Conservation (phyloP, 73 alveolate genomes). For the Tetrahymena elliotti region DNA sequence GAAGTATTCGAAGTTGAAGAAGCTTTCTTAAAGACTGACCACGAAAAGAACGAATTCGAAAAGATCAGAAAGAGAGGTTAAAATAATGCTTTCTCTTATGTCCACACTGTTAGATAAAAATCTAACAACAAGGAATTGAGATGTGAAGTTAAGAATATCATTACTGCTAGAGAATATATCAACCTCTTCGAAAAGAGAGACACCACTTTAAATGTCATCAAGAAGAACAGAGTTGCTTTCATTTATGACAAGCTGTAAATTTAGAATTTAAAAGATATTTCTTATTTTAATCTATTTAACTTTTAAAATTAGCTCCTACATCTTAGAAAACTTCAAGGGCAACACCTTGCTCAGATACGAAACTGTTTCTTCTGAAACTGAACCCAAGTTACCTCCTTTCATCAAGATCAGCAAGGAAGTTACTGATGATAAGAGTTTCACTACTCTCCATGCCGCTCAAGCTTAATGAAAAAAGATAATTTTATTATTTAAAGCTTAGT, state of each 20-base stretch:
- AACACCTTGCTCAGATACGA: background rate
- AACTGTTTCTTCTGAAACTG: background rate
- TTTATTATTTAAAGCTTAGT: background rate
- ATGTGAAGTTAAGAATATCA: background rate
- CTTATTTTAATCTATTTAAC: background rate
- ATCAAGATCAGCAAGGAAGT: background rate
- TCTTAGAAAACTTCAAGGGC: background rate
- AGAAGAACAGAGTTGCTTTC: background rate
- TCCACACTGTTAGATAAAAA: background rate
- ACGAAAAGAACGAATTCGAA: background rate
- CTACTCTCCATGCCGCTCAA: background rate
- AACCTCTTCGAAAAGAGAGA: background rate
- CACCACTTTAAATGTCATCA: background rate
- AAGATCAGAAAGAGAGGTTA: background rate
- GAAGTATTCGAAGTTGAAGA: background rate
- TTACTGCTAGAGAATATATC: background rate
- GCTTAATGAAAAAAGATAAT: background rate
- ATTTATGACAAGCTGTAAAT: background rate
- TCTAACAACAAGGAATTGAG: background rate
- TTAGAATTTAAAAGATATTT: background rate
- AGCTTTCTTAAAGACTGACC: background rate
- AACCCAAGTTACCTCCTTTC: slow-evolving; percentile 1
- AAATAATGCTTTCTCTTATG: background rate
- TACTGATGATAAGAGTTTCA: background rate
- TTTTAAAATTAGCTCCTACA: background rate